These are phyloP conservation scores for Xylariales sp. DNA, from an alignment of 2,329 filamentous ascomycete genomes.

Conservation along the genomic window DNA sequence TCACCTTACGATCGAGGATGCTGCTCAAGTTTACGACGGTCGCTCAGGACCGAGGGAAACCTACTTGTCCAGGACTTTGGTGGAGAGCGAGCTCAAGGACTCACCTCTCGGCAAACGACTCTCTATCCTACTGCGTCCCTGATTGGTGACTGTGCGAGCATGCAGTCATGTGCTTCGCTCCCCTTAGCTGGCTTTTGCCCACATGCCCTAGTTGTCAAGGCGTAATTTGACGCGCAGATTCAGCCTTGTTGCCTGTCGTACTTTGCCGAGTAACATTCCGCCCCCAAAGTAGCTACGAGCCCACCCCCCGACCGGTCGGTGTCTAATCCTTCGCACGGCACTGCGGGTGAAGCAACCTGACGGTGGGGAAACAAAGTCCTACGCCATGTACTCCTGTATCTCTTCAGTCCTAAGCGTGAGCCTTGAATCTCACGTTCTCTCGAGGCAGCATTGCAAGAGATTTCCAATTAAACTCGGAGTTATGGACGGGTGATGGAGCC, in stretches of 20 bases:
- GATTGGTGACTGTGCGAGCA: slow-evolving; percentile 5
- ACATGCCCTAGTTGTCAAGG: slow-evolving; percentile 25
- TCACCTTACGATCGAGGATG: too few relatives aligned
- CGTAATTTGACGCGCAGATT: slow-evolving; percentile 25
- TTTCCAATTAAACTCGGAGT: slow-evolving; percentile 9
- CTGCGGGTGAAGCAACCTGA: slow-evolving; percentile 7
- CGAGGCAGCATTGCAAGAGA: slow-evolving; percentile 9
- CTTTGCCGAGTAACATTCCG: slow-evolving; percentile 28
- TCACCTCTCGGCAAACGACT: background rate
- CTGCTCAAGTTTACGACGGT: too few relatives aligned
- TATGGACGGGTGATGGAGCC: slow-evolving; percentile 3
- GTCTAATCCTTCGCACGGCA: slow-evolving; percentile 12
- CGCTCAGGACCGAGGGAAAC: too few relatives aligned
- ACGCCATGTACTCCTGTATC: slow-evolving; percentile 10
- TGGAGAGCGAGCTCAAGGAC: too few relatives aligned
- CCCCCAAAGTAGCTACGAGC: too few relatives aligned
- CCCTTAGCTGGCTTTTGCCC: too few relatives aligned
- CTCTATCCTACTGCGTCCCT: background rate
- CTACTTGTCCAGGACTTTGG: too few relatives aligned
- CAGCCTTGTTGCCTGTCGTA: slow-evolving; percentile 33
- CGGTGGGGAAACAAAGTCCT: slow-evolving; percentile 12
- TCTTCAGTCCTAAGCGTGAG: slow-evolving; percentile 12
- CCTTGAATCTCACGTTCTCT: slow-evolving; percentile 10
- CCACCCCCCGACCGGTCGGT: slow-evolving; percentile 25
- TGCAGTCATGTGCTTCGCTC: too few relatives aligned